Base-by-base conservation (phyloP, 1,139 yeast genomes). In the Debaryomyces singareniensis region DNA sequence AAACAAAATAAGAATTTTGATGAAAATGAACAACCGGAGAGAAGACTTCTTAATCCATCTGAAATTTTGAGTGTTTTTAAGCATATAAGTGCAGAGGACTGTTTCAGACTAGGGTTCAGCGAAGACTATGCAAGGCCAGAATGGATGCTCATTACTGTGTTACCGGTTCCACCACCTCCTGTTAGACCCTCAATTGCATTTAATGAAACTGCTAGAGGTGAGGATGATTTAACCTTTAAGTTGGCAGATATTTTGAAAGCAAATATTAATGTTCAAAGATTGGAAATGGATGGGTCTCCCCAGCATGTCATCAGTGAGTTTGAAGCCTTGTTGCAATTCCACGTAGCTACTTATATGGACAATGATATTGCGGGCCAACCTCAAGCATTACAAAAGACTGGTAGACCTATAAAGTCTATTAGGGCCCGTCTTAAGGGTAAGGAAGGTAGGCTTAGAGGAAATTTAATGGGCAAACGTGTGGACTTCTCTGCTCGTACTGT, bases 281-380 rank as follows among this genome's bases (percentile, higher is more conserved):
- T 93, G 40, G 98, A 91, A 57, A 87, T 87, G 72, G 97, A 93
- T 55, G 98, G 98, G 43, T 94, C 97, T 3, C 98, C 99, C 9
- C 96, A 93, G 47, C 98, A 93, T 56, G 97, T 93, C 30, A 82
- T 91, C 44, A 85, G 86, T 54, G 99, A 93, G 60, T 91, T 93
- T 51, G 98, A 93, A 55, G 84, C 95, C 26, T 73, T 93, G 45
- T 69, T 93, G 37, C 99, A 93, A 53, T 93, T 87, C 58, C 98
- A 91, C 51, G 97, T 93, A 29, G 98, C 99, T n/a, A 91, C 99
- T 1, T 91, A 91, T 56, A 91, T 91, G 99, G 98, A 91, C 62
- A 91, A 91, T 54, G 98, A 91, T 64, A 91, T 91, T 61, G 98
- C 98, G n/a, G 98, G 99, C 39, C 98, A 91, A 61, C 99, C 98